These are phyloP conservation scores for Solanum lycopersicoides DNA, from an alignment of 257 asterid species.

Conservation along the genomic window DNA sequence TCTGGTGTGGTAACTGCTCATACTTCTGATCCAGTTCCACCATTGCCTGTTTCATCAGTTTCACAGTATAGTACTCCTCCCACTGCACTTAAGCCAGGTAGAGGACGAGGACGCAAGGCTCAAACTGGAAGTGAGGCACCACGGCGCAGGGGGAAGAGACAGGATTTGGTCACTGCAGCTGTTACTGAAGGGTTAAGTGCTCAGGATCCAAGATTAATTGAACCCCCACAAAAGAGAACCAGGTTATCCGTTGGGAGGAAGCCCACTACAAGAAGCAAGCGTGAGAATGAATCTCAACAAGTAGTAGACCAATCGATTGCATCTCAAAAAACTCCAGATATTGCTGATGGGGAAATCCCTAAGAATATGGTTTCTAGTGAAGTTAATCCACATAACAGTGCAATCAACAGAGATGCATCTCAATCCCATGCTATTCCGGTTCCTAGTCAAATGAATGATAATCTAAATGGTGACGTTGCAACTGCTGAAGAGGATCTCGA, in stretches of 20 bases:
- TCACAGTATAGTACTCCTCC: conserved; percentile 22
- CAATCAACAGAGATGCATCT: background rate
- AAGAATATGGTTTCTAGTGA: background rate
- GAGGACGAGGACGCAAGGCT: conserved; percentile 48
- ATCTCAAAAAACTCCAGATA: conserved; percentile 20
- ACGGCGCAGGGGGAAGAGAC: conserved; percentile 63
- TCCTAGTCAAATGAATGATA: background rate
- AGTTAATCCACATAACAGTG: conserved; percentile 1
- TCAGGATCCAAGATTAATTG: conserved; percentile 34
- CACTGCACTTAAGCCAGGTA: conserved; percentile 40
- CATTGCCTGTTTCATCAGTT: conserved; percentile 17
- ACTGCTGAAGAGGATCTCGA: background rate
- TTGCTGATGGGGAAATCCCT: background rate
- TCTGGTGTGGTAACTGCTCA: conserved; percentile 21
- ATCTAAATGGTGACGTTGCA: background rate
- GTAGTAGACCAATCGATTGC: conserved; percentile 18
- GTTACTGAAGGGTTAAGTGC: conserved; percentile 32
- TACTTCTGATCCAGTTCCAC: conserved; percentile 20
- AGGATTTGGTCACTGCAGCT: conserved; percentile 28
- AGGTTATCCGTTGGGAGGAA: conserved; percentile 53
- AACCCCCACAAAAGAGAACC: conserved; percentile 52
- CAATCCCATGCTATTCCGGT: background rate
- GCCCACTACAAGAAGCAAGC: conserved; percentile 32
- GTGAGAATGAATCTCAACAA: conserved; percentile 21
- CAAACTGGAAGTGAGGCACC: conserved; percentile 55